phyloP scores from a whole-genome alignment of 1,284 basidiomycete genomes.

The Moesziomyces sp. region DNA sequence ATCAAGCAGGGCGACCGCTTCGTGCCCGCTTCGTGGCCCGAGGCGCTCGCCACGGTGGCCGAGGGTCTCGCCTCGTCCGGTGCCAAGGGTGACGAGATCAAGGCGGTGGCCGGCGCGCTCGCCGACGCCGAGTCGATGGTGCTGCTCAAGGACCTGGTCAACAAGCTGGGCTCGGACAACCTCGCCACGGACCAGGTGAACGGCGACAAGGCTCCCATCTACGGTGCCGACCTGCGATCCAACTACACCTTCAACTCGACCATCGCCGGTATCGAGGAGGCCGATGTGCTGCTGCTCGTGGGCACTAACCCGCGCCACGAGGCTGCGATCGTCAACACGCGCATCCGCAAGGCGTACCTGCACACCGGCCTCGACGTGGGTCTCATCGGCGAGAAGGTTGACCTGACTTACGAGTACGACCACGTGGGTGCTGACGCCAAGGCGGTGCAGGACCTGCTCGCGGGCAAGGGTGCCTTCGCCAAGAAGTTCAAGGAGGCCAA shows the following conservation, averaged over 20 bases:
- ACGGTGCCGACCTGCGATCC: slow-evolving; percentile 89
- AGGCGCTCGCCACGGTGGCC: slow-evolving; percentile 82
- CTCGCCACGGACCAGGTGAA: slow-evolving; percentile 81
- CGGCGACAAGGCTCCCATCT: slow-evolving; percentile 76
- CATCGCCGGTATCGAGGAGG: slow-evolving; percentile 88
- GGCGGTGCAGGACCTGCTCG: slow-evolving; percentile 81
- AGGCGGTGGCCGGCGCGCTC: slow-evolving; percentile 90
- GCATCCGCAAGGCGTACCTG: slow-evolving; percentile 93
- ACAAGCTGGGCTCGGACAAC: slow-evolving; percentile 95
- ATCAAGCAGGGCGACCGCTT: slow-evolving; percentile 93
- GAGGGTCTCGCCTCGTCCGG: slow-evolving; percentile 83
- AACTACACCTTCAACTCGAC: slow-evolving; percentile 98
- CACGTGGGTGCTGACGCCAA: slow-evolving; percentile 84
- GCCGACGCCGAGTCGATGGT: slow-evolving; percentile 95
- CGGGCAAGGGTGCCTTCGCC: slow-evolving; percentile 80
- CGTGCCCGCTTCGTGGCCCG: slow-evolving; percentile 90
- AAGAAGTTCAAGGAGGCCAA: slow-evolving; percentile 90
- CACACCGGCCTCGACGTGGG: slow-evolving; percentile 86
- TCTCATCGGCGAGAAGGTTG: slow-evolving; percentile 88
- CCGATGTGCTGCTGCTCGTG: slow-evolving; percentile 91
- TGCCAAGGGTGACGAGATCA: slow-evolving; percentile 93
- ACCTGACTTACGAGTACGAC: slow-evolving; percentile 92
- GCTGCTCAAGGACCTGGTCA: slow-evolving; percentile 91
- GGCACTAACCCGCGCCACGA: slow-evolving; percentile 98
- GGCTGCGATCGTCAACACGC: slow-evolving; percentile 95